phyloP scores from a whole-genome alignment of 2,329 filamentous ascomycete species.

The Myriosclerotinia curreyana region DNA sequence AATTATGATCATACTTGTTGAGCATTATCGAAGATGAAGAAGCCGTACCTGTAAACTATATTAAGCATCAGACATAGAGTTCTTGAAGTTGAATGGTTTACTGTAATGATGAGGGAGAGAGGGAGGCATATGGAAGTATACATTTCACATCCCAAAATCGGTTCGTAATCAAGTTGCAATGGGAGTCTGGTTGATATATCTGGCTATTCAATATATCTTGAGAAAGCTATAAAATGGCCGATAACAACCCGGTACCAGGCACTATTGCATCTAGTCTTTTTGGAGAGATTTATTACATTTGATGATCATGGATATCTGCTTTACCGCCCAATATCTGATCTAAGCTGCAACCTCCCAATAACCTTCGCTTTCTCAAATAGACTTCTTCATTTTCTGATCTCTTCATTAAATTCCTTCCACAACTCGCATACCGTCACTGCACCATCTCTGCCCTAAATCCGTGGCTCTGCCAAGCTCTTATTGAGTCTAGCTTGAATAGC shows the following conservation, averaged over 20 bases:
- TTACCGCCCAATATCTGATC: conserved; percentile 13
- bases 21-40: too few relatives aligned
- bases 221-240: neutral
- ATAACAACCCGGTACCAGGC: neutral
- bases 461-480: conserved; percentile 20
- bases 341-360: neutral
- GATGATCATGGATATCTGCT: conserved; percentile 6
- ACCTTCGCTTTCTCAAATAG: neutral
- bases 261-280: neutral
- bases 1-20: too few relatives aligned
- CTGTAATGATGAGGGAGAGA: too few relatives aligned
- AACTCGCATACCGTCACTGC: neutral
- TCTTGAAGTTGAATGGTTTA: too few relatives aligned
- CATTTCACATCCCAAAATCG: neutral
- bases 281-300: conserved; percentile 5
- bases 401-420: neutral
- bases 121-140: too few relatives aligned
- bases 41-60: too few relatives aligned
- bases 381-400: neutral
- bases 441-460: neutral
- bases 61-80: too few relatives aligned
- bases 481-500: conserved; percentile 25
- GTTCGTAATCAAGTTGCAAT: neutral
- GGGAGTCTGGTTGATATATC: neutral
- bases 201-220: conserved; percentile 5